phyloP scores from a whole-genome alignment of 352 stramenopile genomes.

The Pythium angustatum region DNA sequence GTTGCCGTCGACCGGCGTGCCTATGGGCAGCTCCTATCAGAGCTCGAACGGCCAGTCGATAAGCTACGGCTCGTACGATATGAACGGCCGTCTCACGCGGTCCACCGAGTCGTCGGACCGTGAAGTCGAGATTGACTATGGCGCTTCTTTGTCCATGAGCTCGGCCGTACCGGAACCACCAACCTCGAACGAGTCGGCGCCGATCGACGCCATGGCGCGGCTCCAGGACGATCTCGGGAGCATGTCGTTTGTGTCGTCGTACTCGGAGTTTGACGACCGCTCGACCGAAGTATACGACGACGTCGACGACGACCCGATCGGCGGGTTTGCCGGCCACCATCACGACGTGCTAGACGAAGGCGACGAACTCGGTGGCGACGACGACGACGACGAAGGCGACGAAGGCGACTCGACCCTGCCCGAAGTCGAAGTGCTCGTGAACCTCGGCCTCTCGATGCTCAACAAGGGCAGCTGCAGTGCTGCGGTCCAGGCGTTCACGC shows the following conservation, averaged over 20 bases:
- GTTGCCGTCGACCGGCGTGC: conserved; percentile 27
- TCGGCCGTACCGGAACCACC: conserved; percentile 26
- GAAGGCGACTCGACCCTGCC: conserved; percentile 60
- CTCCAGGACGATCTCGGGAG: conserved; percentile 32
- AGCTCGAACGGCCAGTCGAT: neutral
- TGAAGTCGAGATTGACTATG: conserved; percentile 31
- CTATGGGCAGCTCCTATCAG: neutral
- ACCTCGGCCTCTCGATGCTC: conserved; percentile 78
- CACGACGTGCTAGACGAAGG: conserved; percentile 23
- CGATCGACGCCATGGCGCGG: conserved; percentile 16
- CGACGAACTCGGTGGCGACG: conserved; percentile 23
- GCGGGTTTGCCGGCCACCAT: neutral
- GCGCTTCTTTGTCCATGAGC: conserved; percentile 16
- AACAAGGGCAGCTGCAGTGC: conserved; percentile 77
- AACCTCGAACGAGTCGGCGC: conserved; percentile 18
- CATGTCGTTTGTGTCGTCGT: conserved; percentile 41
- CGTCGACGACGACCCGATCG: conserved; percentile 17
- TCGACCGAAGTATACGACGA: conserved; percentile 28
- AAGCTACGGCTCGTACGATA: conserved; percentile 23
- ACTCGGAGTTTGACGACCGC: conserved; percentile 38
- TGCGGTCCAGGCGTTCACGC: conserved; percentile 79
- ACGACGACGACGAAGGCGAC: conserved; percentile 55
- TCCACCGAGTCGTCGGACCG: conserved; percentile 25
- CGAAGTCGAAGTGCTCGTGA: conserved; percentile 85
- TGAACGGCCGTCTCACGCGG: conserved; percentile 14